Conservation (phyloP, 305 asterid species). For the Fraxinus ornus region DNA sequence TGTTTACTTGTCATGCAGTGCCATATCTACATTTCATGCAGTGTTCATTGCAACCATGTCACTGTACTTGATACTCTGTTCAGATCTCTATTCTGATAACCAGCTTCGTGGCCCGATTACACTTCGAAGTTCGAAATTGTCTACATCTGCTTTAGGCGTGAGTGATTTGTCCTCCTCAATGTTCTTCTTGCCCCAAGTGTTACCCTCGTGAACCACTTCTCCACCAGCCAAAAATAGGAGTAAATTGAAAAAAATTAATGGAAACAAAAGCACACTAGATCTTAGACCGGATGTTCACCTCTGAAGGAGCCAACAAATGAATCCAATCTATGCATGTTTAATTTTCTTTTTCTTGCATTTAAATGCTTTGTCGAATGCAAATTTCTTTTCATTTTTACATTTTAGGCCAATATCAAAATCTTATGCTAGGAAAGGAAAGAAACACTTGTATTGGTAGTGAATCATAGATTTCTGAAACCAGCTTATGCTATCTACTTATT, state of each 20-base stretch:
- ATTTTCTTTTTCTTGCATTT: conserved; percentile 1
- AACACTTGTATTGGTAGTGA: not conserved
- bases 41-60: conserved; percentile 54
- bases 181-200: not conserved
- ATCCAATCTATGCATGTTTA: not conserved
- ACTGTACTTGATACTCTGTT: conserved; percentile 55
- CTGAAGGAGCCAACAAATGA: not conserved
- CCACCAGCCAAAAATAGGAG: not conserved
- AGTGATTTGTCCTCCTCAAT: conserved; percentile 27
- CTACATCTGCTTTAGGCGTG: conserved; percentile 69
- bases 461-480: not conserved
- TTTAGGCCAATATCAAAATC: not conserved
- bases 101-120: conserved; percentile 41
- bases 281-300: not conserved
- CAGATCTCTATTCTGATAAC: conserved; percentile 52
- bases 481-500: not conserved
- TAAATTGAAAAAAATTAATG: not conserved
- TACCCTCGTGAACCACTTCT: not conserved
- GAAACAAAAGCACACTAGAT: not conserved
- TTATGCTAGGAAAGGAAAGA: not conserved
- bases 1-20: conserved; percentile 42
- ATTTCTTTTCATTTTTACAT: not conserved
- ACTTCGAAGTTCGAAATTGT: conserved; percentile 53
- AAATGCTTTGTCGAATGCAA: not conserved
- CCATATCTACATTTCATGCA: conserved; percentile 73